Evolutionary conservation across 139 green algal species (phyloP).

Genomic region (Mesotaenium endlicherianum): DNA sequence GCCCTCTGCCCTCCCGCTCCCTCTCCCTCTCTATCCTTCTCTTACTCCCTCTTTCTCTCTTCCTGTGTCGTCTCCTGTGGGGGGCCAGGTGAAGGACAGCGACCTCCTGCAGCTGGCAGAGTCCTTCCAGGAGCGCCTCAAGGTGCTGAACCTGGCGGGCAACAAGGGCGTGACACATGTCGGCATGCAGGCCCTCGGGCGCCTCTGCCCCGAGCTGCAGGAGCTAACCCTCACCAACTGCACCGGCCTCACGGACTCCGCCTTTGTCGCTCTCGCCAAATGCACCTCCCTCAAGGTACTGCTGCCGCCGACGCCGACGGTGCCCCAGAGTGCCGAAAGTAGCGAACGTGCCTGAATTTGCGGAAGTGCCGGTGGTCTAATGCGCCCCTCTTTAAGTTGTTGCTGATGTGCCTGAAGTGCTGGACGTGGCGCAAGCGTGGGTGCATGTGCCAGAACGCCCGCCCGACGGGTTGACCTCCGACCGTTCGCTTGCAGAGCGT

Average conservation of each 20-base stretch:
- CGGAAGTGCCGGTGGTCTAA: no score
- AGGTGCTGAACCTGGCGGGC: conserved; percentile 5
- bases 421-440: no score
- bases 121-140: not conserved
- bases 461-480: no score
- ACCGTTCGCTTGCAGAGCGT: no score
- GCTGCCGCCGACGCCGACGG: no score
- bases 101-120: not conserved
- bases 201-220: not conserved
- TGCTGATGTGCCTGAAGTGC: no score
- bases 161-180: not conserved
- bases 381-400: no score
- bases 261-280: no score
- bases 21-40: not conserved
- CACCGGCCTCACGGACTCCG: not conserved
- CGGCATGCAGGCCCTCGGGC: not conserved
- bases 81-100: conserved; percentile 1
- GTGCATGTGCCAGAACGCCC: no score
- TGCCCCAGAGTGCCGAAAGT: no score
- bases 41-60: not conserved
- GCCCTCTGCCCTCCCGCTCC: not conserved
- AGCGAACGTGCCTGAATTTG: no score
- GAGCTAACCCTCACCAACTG: conserved; percentile 11
- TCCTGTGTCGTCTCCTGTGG: not conserved
- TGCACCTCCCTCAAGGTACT: no score